Evolutionary conservation across 1,139 yeast genomes (phyloP), one percentile per base, ranked within the genome.

Genomic region (Ogataea hybrid): DNA sequence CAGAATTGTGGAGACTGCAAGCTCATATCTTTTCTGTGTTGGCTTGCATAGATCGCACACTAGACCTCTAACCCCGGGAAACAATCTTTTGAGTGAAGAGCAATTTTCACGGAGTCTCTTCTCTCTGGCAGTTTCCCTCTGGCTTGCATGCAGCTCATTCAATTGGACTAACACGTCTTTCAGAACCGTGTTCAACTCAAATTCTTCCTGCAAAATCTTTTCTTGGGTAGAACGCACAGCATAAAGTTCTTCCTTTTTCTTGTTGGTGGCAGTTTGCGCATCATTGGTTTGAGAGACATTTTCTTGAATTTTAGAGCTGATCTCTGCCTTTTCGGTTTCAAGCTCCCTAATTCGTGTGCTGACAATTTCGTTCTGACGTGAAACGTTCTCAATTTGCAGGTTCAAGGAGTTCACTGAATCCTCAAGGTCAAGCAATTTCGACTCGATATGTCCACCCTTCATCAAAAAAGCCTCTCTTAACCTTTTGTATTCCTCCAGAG

Each of bases 31-130:
- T 44, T 78, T 80, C 54, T 84, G 86, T 18, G 80, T 73, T 8
- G 97, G 96, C 43, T 80, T 77, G 35, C 95, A 84, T 28, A 92
- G 68, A 54, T 89, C 97, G 50, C 80, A 75, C 2, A 90, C 79
- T 20, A 87, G 64, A 1, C 97, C 97, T 51, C 75, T 77, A 7
- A 90, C 92, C 3, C 95, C 85, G 0, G 96, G 95, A 49, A 86
- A 77, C 20, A 83, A 65, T 55, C 86, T 76, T 54, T 79, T 83
- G 43, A 90, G 65, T 48, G 79, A 73, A 0, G 80, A 65, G 3
- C 86, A 81, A 52, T 83, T 87, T 52, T 88, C 96, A 45, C 90
- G 71, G 39, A 84, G 65, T 51, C 73, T 77, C 45, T 75, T 71
- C 51, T 86, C 96, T 47, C 78, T 77, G 42, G 77, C 76, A 1